Evolutionary conservation across 371 early-diverging fungal genomes (phyloP), one percentile per base, ranked within the genome.

Genomic region (Mucor mucedo): DNA sequence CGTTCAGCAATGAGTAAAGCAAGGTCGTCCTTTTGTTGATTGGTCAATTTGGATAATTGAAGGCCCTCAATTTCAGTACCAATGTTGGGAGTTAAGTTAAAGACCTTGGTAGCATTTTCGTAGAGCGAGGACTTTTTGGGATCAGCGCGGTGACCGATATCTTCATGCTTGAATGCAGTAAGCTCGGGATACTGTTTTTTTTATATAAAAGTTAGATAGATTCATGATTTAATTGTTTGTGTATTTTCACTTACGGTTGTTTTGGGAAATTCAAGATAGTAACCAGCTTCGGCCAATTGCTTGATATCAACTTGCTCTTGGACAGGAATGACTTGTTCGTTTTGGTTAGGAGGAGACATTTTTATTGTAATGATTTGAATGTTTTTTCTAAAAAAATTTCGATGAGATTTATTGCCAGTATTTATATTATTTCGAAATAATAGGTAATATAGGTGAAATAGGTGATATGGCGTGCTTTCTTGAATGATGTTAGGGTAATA

Each of bases 61-160:
- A 85, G 55, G 28, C 85, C 80, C 29, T 78, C 80, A 42, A 88
- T 63, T 62, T 85, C 87, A 10, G 88, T 85, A 47, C 88, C 87
- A 44, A 88, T 71, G 60, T 68, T 67, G 30, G 83, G 86, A 0
- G 83, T 70, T 39, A 87, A 71, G 33, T 86, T 79, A 62, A 79
- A 71, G 14, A 78, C 65, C 68, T 82, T 82, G 50, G 74, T 70
- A 40, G 81, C 84, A 40, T 72, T 75, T 49, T 71, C 70, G 54
- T 79, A 74, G 29, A 87, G 75, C 5, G 84, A 79, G 42, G 74
- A 71, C 70, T 82, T 83, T 44, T 74, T 79, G 28, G 84, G 80
- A 52, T 87, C 86, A 29, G 69, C 83, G 4, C 62, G 72, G 38
- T 75, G 70, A 33, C 77, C 84, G 8, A 55, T 58, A 58, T 73